A percentile compares a stretch with the other conserved stretches of the same genome.
Conservation (phyloP, 495 filamentous ascomycete species). For the Penicillium ochrochloron region DNA sequence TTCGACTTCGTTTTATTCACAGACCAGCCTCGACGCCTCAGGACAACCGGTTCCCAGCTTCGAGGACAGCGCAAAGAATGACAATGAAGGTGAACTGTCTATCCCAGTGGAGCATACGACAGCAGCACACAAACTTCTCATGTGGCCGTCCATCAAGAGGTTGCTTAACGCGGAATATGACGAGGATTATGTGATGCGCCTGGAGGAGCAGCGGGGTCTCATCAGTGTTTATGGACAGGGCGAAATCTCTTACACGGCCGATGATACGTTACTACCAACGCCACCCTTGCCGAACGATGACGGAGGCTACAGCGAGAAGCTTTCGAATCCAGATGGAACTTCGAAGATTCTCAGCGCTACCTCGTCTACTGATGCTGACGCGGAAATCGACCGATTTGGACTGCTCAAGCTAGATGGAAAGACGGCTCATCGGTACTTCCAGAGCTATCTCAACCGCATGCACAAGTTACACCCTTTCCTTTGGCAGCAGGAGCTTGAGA, state of each 20-base stretch:
- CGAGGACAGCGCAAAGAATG: conserved; percentile 24
- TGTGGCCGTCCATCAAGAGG: conserved; percentile 64
- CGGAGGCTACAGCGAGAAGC: conserved; percentile 16
- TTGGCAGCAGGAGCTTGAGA: conserved; percentile 51
- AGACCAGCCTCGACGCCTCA: conserved; percentile 5
- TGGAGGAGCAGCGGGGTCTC: conserved; percentile 76
- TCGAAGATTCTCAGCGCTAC: conserved; percentile 7
- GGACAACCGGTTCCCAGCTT: conserved; percentile 5
- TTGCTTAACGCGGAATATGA: conserved; percentile 56
- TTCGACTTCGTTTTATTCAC: conserved; percentile 10
- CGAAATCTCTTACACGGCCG: conserved; percentile 63
- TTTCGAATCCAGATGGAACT: conserved; percentile 12
- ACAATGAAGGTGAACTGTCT: conserved; percentile 56
- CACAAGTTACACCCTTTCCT: conserved; percentile 92
- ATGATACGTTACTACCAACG: conserved; percentile 35
- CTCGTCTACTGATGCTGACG: conserved; percentile 29
- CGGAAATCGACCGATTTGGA: conserved; percentile 63
- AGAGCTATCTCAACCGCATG: conserved; percentile 78
- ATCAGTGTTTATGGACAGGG: conserved; percentile 79
- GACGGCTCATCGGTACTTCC: conserved; percentile 65
- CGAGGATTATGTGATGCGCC: conserved; percentile 70
- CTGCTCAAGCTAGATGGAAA: conserved; percentile 65
- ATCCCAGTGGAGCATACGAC: conserved; percentile 82
- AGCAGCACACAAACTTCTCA: conserved; percentile 75
- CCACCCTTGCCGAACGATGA: conserved; percentile 35